Conservation (phyloP, 129 eudicot species). For the Artemisia argyi region DNA sequence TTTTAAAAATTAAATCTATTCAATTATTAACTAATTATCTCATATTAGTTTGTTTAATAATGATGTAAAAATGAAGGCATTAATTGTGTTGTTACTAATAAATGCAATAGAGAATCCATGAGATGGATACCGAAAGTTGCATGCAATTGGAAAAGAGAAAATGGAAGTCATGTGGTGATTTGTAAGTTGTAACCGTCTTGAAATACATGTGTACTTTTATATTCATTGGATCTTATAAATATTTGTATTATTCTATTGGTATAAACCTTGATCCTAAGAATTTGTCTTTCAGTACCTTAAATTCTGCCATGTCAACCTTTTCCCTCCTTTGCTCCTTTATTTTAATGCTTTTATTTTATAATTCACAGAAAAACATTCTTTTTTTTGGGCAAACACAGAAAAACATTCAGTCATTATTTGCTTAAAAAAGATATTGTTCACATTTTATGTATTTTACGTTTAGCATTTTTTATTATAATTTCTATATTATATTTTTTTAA, state of each 20-base stretch:
- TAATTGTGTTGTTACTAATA: background rate
- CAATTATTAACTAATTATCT: background rate
- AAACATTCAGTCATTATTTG: background rate
- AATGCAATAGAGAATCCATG: slow-evolving; percentile 6
- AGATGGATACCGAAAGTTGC: slow-evolving; percentile 1
- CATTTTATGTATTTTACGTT: no score
- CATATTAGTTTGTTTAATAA: background rate
- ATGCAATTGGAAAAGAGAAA: slow-evolving; percentile 1
- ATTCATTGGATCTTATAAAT: background rate
- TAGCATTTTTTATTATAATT: no score
- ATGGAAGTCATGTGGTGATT: background rate
- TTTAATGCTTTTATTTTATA: background rate
- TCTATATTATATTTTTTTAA: no score
- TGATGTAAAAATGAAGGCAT: background rate
- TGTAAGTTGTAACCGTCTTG: background rate
- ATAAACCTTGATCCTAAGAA: background rate
- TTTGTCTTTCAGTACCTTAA: background rate
- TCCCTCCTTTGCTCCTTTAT: background rate
- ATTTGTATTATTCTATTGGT: background rate
- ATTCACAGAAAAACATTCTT: background rate
- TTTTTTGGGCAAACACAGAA: no score
- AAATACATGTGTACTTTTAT: slow-evolving; percentile 2
- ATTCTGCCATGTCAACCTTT: background rate
- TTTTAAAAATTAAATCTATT: no score
- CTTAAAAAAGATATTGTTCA: no score